Percentiles rank a stretch among this genome's conserved stretches.
phyloP scores from a whole-genome alignment of 1,284 basidiomycete genomes.

The Mycosarcoma maydis region DNA sequence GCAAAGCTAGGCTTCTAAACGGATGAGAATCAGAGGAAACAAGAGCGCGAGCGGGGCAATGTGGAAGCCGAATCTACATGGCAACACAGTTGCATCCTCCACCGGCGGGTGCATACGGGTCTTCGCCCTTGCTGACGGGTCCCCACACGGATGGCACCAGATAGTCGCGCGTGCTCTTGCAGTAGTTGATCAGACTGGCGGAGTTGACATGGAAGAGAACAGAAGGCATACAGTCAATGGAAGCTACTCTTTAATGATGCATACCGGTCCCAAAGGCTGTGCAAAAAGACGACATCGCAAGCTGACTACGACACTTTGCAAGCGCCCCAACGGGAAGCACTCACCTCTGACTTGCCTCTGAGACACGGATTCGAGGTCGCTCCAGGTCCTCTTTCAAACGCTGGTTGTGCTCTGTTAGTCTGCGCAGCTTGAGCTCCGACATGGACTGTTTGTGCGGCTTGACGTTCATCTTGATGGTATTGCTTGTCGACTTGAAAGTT shows the following conservation, averaged over 20 bases:
- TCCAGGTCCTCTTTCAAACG: conserved; percentile 88
- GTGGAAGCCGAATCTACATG: conserved; percentile 35
- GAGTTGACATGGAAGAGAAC: neutral
- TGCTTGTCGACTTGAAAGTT: neutral
- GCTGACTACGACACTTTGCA: too few relatives aligned
- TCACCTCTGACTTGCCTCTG: conserved; percentile 88
- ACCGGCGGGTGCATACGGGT: conserved; percentile 81
- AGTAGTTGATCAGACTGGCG: conserved; percentile 84
- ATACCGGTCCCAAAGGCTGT: too few relatives aligned
- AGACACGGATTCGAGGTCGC: conserved; percentile 84
- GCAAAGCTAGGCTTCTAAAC: neutral
- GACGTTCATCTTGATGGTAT: conserved; percentile 70
- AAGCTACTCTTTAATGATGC: too few relatives aligned
- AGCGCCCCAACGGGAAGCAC: too few relatives aligned
- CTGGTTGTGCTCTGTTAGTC: conserved; percentile 91
- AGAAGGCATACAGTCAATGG: neutral
- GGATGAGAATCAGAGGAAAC: neutral
- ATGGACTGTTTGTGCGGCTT: conserved; percentile 76
- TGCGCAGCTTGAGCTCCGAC: conserved; percentile 93
- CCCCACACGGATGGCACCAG: conserved; percentile 93
- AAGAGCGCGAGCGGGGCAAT: too few relatives aligned
- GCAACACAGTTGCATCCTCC: conserved; percentile 69
- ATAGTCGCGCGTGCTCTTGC: conserved; percentile 87
- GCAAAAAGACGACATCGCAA: too few relatives aligned
- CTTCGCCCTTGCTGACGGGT: conserved; percentile 84